Conservation (phyloP, 345 rosid genomes). For the Citrus glauca region DNA sequence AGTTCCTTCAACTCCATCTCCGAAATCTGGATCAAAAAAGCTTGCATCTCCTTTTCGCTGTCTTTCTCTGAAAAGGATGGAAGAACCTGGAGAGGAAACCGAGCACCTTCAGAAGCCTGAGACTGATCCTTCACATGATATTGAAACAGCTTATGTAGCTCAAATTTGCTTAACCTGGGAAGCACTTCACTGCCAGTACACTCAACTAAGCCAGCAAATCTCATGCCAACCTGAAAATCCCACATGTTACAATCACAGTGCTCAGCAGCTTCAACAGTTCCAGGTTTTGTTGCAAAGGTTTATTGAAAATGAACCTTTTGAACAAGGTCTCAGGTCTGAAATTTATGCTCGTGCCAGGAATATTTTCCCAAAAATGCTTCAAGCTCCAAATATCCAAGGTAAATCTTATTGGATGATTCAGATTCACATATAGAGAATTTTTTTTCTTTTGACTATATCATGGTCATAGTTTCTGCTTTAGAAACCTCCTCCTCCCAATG, state of each 20-base stretch:
- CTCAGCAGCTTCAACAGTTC: conserved; percentile 88
- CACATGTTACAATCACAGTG: conserved; percentile 68
- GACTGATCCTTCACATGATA: conserved; percentile 54
- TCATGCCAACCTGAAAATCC: conserved; percentile 58
- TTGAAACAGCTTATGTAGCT: conserved; percentile 86
- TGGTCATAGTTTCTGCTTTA: neutral
- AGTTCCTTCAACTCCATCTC: conserved; percentile 68
- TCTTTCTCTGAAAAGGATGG: conserved; percentile 69
- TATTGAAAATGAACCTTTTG: conserved; percentile 92
- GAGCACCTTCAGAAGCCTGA: conserved; percentile 52
- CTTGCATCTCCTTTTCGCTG: conserved; percentile 78
- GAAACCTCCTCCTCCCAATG: neutral
- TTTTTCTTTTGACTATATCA: neutral
- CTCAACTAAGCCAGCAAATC: conserved; percentile 69
- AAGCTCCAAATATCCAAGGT: conserved; percentile 86
- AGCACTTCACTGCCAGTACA: conserved; percentile 90
- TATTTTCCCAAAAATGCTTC: conserved; percentile 74
- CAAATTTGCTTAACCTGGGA: conserved; percentile 98
- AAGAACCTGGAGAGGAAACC: conserved; percentile 66
- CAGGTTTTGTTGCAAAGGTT: conserved; percentile 83
- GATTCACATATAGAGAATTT: neutral
- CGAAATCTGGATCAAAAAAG: conserved; percentile 77
- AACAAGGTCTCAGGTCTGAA: conserved; percentile 69
- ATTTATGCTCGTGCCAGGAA: conserved; percentile 72
- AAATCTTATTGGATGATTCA: conserved; percentile 1